phyloP scores from a whole-genome alignment of 441 rosid genomes.

The Viola pubescens region DNA sequence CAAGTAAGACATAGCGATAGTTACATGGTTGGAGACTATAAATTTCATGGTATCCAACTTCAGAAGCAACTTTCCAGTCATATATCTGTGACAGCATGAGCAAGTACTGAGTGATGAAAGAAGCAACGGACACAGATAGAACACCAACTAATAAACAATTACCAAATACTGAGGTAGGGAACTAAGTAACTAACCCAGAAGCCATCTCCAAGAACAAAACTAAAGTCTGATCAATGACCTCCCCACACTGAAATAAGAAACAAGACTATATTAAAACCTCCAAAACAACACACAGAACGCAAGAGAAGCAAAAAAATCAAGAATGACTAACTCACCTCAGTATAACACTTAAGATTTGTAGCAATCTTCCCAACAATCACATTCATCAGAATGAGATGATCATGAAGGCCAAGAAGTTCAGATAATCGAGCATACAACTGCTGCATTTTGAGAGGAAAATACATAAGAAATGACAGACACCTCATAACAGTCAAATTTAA shows the following conservation, averaged over 20 bases:
- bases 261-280: background rate
- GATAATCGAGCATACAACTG: slow-evolving; percentile 90
- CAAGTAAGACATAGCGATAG: slow-evolving; percentile 13
- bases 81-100: slow-evolving; percentile 45
- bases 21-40: slow-evolving; percentile 92
- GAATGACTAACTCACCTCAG: slow-evolving; percentile 52
- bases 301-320: slow-evolving; percentile 11
- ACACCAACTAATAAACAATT: slow-evolving; percentile 2
- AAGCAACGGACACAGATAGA: slow-evolving; percentile 6
- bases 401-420: slow-evolving; percentile 92
- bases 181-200: slow-evolving; percentile 64
- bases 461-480: too few relatives aligned
- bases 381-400: slow-evolving; percentile 84
- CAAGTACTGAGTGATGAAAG: background rate
- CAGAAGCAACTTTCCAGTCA: slow-evolving; percentile 97
- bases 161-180: slow-evolving; percentile 16
- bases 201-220: slow-evolving; percentile 95
- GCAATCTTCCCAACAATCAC: slow-evolving; percentile 94
- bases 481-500: too few relatives aligned
- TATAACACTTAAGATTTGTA: slow-evolving; percentile 88
- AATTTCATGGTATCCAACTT: slow-evolving; percentile 89
- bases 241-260: slow-evolving; percentile 64
- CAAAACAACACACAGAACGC: slow-evolving; percentile 1
- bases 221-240: slow-evolving; percentile 88
- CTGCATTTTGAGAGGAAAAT: slow-evolving; percentile 35